Evolutionary conservation across 306 rosid species (phyloP), one percentile per base, ranked within the genome.

Genomic region (Parietaria judaica): DNA sequence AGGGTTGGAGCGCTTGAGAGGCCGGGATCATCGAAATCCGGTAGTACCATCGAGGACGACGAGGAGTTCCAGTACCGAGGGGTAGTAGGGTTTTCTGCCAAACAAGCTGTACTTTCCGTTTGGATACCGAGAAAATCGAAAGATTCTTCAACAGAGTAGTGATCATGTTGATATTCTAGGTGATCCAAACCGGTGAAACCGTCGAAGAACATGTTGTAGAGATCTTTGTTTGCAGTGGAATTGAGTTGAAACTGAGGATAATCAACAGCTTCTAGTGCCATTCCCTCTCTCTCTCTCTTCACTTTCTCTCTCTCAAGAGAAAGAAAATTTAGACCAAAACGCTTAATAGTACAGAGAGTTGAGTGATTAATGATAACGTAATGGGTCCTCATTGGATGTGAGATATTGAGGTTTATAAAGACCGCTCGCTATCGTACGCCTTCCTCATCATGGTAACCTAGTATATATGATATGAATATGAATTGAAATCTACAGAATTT

Each of bases 231-330:
- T 11, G 73, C 77, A 38, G 54, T 37, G 64, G 53, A 73, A 53
- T 23, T 56, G 31, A 84, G 77, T 3, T 88, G 90, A 48, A 85
- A 83, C 69, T 82, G 99, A 49, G 81, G 80, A 43, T 71, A 84
- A n/a, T 86, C 82, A 14, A 82, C 82, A 17, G 99, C 87, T 14
- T 94, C 97, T 1, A 94, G 78, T 5, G 97, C 94, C 99, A 94
- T 90, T 49, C 31, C 5, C 53, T 49, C 53, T 49, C 53, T 49
- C 15, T 39, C 4, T 41, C 6, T 37, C 14, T n/a, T n/a, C 31
- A 23, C 31, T 23, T 23, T 66, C 36, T 61, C 49, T 50, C 70
- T 6, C 53, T 13, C 60, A 3, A 70, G 63, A 45, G 36, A n/a
- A 48, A 58, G 43, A 35, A 2, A 16, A 16, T n/a, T 51, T 5